phyloP scores from a whole-genome alignment of 192 early-diverging fungal genomes.

The Bifiguratus adelaidae region DNA sequence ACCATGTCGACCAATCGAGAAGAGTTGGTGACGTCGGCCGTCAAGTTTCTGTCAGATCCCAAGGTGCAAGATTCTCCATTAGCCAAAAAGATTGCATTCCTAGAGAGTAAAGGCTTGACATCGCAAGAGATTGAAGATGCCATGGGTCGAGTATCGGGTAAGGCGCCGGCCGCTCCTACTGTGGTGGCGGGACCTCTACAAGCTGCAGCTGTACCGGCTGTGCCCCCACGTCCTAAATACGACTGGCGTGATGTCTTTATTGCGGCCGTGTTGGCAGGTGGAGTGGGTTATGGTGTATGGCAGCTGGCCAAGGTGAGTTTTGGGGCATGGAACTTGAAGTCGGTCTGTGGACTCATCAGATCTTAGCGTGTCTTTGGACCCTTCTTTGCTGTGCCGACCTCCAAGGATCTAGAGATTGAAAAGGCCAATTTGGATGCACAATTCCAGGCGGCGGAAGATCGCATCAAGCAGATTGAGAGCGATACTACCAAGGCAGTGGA shows the following conservation, averaged over 20 bases:
- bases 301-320: slow-evolving; percentile 57
- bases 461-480: slow-evolving; percentile 46
- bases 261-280: slow-evolving; percentile 74
- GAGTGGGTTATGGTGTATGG: slow-evolving; percentile 83
- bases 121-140: slow-evolving; percentile 88
- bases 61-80: slow-evolving; percentile 83
- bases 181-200: slow-evolving; percentile 1
- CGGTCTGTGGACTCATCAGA: slow-evolving; percentile 2
- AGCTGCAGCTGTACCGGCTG: slow-evolving; percentile 22
- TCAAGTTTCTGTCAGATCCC: slow-evolving; percentile 87
- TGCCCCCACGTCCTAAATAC: slow-evolving; percentile 44
- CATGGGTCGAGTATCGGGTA: slow-evolving; percentile 49
- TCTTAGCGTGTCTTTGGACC: slow-evolving; percentile 44
- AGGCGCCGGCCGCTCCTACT: slow-evolving; percentile 8
- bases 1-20: slow-evolving; percentile 41
- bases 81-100: slow-evolving; percentile 88
- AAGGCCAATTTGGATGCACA: slow-evolving; percentile 57
- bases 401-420: slow-evolving; percentile 62
- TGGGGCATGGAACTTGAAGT: not conserved
- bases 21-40: slow-evolving; percentile 71
- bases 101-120: slow-evolving; percentile 92
- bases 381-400: slow-evolving; percentile 44
- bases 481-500: slow-evolving; percentile 52
- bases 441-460: slow-evolving; percentile 37
- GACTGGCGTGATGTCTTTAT: slow-evolving; percentile 96